Conservation (phyloP, 1,284 basidiomycete genomes). For the Trametes sp. region DNA sequence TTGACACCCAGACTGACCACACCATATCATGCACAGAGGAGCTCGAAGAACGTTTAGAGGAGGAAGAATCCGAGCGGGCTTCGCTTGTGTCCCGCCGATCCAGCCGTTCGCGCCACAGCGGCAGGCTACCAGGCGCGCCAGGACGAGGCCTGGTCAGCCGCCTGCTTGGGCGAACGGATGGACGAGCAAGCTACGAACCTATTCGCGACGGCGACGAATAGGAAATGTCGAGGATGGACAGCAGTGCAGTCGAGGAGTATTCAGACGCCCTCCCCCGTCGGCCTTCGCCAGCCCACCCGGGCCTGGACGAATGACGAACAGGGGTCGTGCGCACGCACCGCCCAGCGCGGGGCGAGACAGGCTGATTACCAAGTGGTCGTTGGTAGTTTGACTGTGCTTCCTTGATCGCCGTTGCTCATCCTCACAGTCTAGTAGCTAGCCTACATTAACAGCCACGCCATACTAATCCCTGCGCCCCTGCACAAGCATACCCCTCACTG, state of each 20-base stretch:
- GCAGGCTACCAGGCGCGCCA: conserved; percentile 31
- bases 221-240: conserved; percentile 72
- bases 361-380: conserved; percentile 32
- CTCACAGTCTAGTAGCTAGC: conserved; percentile 32
- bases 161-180: conserved; percentile 56
- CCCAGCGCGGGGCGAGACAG: conserved; percentile 30
- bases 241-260: conserved; percentile 39
- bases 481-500: conserved; percentile 25
- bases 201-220: conserved; percentile 64
- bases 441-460: conserved; percentile 19
- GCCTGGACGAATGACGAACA: conserved; percentile 23
- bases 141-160: conserved; percentile 57
- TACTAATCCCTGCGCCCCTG: conserved; percentile 26
- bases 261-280: conserved; percentile 29
- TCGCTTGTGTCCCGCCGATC: conserved; percentile 58
- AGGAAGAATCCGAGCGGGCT: conserved; percentile 71
- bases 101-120: conserved; percentile 45
- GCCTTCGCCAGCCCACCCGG: conserved; percentile 25
- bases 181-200: conserved; percentile 58
- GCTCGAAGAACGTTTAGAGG: conserved; percentile 70
- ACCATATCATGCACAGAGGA: conserved; percentile 48
- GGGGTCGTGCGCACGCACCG: not conserved
- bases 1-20: conserved; percentile 22
- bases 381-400: conserved; percentile 33
- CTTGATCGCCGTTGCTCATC: conserved; percentile 34